Conservation (phyloP, 163 green algal genomes). For the Scenedesmus sp. region DNA sequence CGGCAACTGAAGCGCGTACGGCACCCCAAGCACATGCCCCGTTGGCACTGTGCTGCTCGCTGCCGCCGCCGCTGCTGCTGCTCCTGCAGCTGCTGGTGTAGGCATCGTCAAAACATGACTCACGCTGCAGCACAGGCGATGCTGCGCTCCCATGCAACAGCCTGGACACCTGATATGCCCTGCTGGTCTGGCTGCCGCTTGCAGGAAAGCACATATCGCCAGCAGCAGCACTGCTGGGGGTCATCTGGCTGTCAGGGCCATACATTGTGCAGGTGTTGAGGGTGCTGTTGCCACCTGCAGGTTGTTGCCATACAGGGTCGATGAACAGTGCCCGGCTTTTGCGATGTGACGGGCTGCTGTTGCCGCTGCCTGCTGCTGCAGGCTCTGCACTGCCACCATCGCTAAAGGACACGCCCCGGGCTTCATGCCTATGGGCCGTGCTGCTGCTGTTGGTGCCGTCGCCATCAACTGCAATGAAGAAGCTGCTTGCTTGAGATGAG, state of each 20-base stretch:
- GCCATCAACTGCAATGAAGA: background rate
- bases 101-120: background rate
- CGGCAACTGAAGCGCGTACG: background rate
- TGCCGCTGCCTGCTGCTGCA: background rate
- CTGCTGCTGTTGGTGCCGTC: background rate
- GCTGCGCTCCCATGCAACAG: background rate
- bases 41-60: background rate
- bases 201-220: background rate
- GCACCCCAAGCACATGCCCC: background rate
- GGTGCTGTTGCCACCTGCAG: background rate
- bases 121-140: background rate
- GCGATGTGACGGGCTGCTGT: background rate
- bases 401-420: background rate
- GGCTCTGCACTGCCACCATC: background rate
- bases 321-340: constrained; percentile 17
- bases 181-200: background rate
- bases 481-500: background rate
- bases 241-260: constrained; percentile 5
- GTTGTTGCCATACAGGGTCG: background rate
- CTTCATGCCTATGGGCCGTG: too few relatives aligned
- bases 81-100: background rate
- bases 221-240: background rate
- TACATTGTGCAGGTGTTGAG: background rate
- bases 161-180: background rate
- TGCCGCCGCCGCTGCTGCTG: background rate